Conservation (phyloP, 805 yeast genomes). For the Myxozyma neglecta region DNA sequence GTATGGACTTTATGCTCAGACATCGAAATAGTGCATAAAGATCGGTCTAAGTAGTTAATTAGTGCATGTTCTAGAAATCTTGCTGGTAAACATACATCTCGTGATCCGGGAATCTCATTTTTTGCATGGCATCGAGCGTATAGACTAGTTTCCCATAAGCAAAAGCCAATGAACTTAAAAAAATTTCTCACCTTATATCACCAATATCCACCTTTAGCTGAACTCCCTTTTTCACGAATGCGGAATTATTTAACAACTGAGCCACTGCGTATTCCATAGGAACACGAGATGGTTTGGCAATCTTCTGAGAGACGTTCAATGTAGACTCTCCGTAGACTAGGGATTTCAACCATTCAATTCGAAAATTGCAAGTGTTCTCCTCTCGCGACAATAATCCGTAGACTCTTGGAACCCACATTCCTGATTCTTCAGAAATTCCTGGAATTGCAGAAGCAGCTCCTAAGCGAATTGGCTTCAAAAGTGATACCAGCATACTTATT, state of each 20-base stretch:
- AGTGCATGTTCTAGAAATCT: no score
- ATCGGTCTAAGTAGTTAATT: slow-evolving; percentile 9
- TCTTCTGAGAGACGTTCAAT: no score
- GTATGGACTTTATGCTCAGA: slow-evolving; percentile 10
- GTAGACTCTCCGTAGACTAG: slow-evolving; percentile 16
- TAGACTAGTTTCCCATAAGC: not conserved
- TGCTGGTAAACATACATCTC: slow-evolving; percentile 13
- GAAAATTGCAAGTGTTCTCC: slow-evolving; percentile 9
- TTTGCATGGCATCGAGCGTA: slow-evolving; percentile 21
- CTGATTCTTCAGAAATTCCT: slow-evolving; percentile 17
- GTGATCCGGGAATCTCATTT: slow-evolving; percentile 24
- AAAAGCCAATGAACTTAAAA: not conserved
- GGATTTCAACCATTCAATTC: slow-evolving; percentile 31
- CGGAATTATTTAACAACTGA: slow-evolving; percentile 14
- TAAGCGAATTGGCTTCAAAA: slow-evolving; percentile 23
- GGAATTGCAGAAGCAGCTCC: slow-evolving; percentile 18
- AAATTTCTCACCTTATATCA: slow-evolving; percentile 4
- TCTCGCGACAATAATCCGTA: slow-evolving; percentile 27
- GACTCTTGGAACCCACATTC: slow-evolving; percentile 31
- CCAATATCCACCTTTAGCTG: slow-evolving; percentile 21
- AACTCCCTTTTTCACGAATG: not conserved
- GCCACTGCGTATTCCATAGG: slow-evolving; percentile 30
- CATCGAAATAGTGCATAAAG: slow-evolving; percentile 28
- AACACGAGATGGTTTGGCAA: not conserved
- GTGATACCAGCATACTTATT: slow-evolving; percentile 18